Evolutionary conservation across 345 rosid species (phyloP), one percentile per base, ranked within the genome.

Genomic region (Gossypium turneri): DNA sequence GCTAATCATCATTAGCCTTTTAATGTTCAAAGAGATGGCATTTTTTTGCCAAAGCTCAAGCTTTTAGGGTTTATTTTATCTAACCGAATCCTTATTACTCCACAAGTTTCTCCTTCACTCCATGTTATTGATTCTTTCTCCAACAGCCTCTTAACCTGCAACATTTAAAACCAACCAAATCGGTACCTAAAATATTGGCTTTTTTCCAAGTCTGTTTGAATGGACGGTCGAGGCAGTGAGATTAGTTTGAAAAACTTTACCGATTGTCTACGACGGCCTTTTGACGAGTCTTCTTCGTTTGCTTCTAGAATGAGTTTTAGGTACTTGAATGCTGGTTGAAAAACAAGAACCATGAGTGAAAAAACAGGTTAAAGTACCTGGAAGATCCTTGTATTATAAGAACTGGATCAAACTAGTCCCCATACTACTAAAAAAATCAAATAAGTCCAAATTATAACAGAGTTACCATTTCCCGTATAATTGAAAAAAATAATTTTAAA

Each of bases 41-140:
- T 24, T 45, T 74, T 78, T 55, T 81, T 81, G 47, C 76, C 82
- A 79, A 87, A 88, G 61, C 82, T 84, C 75, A 85, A 73, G 13
- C 45, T 12, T 73, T 81, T 82, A 12, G 76, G 88, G 67, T 86
- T 62, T 76, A 87, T 76, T 12, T 76, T 77, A 27, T 81, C 89
- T 47, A 87, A 41, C 15, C 72, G 84, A 59, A 90, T 82, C 43
- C 73, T 15, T 56, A 88, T 75, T 9, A 76, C 73, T 47, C 92
- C 92, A 2, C 68, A 59, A 56, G 53, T 74, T 57, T 55, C 83
- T 43, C 74, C 94, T 73, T 85, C 86, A 3, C 22, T 74, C 90
- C 92, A 87, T 13, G 76, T 20, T 0, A 90, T 75, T 7, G 91
- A 87, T 69, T 90, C 87, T 70, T 47, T 88, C 80, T 86, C 83